phyloP scores from a whole-genome alignment of 306 rosid genomes.

The Prunus salicina region DNA sequence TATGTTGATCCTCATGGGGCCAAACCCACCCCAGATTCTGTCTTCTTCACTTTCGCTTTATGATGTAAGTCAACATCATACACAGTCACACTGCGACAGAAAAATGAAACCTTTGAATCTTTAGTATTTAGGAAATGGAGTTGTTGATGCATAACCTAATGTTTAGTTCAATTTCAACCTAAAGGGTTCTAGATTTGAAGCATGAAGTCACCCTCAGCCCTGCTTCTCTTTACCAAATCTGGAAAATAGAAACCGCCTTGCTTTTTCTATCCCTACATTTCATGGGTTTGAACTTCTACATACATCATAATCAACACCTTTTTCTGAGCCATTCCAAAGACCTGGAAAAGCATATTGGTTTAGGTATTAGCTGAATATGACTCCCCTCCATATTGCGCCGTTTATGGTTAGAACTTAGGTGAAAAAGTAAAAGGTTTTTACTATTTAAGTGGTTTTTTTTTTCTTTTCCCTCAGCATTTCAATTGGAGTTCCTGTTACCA shows the following conservation, averaged over 20 bases:
- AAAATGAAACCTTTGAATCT: neutral
- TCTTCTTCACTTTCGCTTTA: slow-evolving; percentile 3
- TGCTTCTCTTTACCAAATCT: slow-evolving; percentile 16
- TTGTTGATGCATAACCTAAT: neutral
- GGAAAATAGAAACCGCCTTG: neutral
- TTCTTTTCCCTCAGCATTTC: no score
- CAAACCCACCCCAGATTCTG: neutral
- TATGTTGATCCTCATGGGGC: neutral
- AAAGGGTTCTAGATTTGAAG: neutral
- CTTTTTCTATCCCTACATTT: neutral
- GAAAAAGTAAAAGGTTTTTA: neutral
- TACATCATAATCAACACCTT: slow-evolving; percentile 6
- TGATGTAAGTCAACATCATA: slow-evolving; percentile 1
- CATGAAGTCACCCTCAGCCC: neutral
- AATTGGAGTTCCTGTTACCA: no score
- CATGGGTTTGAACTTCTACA: neutral
- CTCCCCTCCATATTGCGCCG: neutral
- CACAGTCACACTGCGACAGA: neutral
- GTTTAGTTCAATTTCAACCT: slow-evolving; percentile 4
- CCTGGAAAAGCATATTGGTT: neutral
- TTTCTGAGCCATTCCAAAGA: slow-evolving; percentile 4
- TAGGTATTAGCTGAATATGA: neutral
- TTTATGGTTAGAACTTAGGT: slow-evolving; percentile 13
- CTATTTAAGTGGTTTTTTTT: neutral
- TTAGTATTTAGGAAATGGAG: slow-evolving; percentile 21